phyloP scores from a whole-genome alignment of 768 basidiomycete genomes.

The Lactarius pseudohatsudake region DNA sequence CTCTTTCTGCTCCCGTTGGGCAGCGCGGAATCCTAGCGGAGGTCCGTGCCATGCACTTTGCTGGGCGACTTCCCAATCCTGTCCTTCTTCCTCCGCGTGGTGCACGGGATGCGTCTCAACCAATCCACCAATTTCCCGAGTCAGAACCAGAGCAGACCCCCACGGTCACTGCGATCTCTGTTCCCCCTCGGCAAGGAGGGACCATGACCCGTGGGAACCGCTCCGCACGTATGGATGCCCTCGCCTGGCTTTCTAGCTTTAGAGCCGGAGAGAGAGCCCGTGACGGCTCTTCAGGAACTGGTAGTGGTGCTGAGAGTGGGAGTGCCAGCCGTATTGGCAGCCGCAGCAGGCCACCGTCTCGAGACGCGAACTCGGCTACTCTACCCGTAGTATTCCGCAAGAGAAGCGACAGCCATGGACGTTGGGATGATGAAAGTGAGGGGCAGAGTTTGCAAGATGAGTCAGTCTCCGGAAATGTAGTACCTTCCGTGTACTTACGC shows the following conservation, averaged over 20 bases:
- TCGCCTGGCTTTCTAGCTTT: slow-evolving; percentile 73
- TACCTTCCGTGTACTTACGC: background rate
- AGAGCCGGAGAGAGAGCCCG: slow-evolving; percentile 54
- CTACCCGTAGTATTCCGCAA: slow-evolving; percentile 30
- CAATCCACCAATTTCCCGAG: slow-evolving; percentile 18
- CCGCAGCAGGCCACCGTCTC: slow-evolving; percentile 38
- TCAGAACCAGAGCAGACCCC: slow-evolving; percentile 30
- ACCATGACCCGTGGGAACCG: slow-evolving; percentile 52
- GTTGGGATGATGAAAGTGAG: slow-evolving; percentile 39
- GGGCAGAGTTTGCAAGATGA: slow-evolving; percentile 68
- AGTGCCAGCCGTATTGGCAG: slow-evolving; percentile 46
- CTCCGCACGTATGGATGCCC: slow-evolving; percentile 57
- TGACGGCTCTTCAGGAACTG: slow-evolving; percentile 56
- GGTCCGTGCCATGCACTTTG: slow-evolving; percentile 54
- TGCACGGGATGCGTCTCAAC: slow-evolving; percentile 4
- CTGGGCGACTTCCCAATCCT: slow-evolving; percentile 30
- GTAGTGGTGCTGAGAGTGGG: slow-evolving; percentile 50
- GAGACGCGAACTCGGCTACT: slow-evolving; percentile 15
- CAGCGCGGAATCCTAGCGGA: slow-evolving; percentile 67
- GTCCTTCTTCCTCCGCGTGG: slow-evolving; percentile 33
- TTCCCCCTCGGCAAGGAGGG: slow-evolving; percentile 28
- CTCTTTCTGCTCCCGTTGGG: slow-evolving; percentile 66
- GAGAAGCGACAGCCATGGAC: slow-evolving; percentile 50
- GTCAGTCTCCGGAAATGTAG: slow-evolving; percentile 42
- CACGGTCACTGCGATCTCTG: slow-evolving; percentile 26